Base-by-base conservation (phyloP, 208 protist species). In the Trypanosoma brucei region DNA sequence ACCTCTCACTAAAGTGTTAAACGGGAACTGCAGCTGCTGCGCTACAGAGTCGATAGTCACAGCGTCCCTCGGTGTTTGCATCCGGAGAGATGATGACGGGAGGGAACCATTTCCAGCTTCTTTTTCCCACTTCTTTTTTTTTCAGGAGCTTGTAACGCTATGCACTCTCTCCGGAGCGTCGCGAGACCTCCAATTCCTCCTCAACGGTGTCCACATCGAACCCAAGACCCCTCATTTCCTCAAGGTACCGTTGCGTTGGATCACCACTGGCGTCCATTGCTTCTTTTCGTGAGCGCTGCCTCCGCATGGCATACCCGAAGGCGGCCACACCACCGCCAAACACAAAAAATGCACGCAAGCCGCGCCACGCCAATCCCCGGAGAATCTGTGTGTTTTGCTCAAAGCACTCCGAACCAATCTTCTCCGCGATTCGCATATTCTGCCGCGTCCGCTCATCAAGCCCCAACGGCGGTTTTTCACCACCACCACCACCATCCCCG, bases 131-230 rank as follows among this genome's bases (percentile, higher is more conserved):
- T 22, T 22, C 22, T 22, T 22, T 22, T 22, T 22, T 22, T 22
- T 22, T 22, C 22, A 22, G 22, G 22, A 22, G 22, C 22, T 22
- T 22, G 22, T 22, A 22, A 22, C 22, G 22, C 22, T 22, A 22
- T 22, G 22, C 22, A 22, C 22, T 22, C 22, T 22, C 22, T 22
- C 22, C 22, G 22, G 22, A 22, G 22, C 22, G 22, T 22, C 22
- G 22, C 22, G 22, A 22, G 22, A 22, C 46, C 67, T 76, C 73
- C 55, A 93, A 65, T 63, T 91, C 83, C 61, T 86, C 83, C 75
- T 93, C 86, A 6, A 91, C 62, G 13, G 83, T 87, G 55, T 93
- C 86, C 3, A 92, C 86, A 56, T 92, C 86, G 52, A 92, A 92
- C 33, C 86, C 86, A 11, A 92, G 62, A 0, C 77, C 69, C n/a